A percentile compares a stretch with the other conserved stretches of the same genome.
Conservation (phyloP, 2,329 filamentous ascomycete genomes). For the Trichoderma atrobrunneum region DNA sequence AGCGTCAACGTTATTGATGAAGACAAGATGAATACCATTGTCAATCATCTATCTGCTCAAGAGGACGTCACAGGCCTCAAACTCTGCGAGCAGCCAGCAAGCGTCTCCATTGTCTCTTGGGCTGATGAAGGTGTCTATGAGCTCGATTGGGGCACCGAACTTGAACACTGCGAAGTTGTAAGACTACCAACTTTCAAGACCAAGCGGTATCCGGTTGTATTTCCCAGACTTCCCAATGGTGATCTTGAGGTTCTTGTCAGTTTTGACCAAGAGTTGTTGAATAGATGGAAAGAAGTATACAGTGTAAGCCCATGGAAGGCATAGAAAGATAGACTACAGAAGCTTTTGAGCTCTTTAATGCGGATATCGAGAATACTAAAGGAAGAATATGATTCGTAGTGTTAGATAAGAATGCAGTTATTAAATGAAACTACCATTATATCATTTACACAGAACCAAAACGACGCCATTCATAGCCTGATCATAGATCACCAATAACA, state of each 20-base stretch:
- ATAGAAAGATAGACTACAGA: not conserved
- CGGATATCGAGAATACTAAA: not conserved
- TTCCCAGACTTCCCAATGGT: conserved; percentile 7
- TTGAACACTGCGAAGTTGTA: not conserved
- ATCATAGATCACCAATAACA: not conserved
- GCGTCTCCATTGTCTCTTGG: conserved; percentile 7
- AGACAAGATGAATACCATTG: not conserved
- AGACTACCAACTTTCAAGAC: conserved; percentile 3
- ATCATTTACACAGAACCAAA: conserved; percentile 2
- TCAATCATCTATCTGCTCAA: not conserved
- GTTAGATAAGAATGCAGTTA: not conserved
- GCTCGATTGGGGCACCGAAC: conserved; percentile 3
- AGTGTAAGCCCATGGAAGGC: not conserved
- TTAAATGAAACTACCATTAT: not conserved
- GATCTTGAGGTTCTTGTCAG: conserved; percentile 13
- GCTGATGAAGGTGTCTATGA: conserved; percentile 7
- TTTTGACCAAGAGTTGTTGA: not conserved
- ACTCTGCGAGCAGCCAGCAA: not conserved
- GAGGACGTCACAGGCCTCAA: not conserved
- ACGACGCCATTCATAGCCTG: not conserved
- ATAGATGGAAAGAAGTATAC: not conserved
- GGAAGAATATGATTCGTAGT: not conserved
- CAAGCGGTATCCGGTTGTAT: conserved; percentile 6
- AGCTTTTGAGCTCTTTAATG: not conserved
- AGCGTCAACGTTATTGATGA: not conserved